Conservation (phyloP, 2,329 filamentous ascomycete genomes). For the Hypoxylon sp. region DNA sequence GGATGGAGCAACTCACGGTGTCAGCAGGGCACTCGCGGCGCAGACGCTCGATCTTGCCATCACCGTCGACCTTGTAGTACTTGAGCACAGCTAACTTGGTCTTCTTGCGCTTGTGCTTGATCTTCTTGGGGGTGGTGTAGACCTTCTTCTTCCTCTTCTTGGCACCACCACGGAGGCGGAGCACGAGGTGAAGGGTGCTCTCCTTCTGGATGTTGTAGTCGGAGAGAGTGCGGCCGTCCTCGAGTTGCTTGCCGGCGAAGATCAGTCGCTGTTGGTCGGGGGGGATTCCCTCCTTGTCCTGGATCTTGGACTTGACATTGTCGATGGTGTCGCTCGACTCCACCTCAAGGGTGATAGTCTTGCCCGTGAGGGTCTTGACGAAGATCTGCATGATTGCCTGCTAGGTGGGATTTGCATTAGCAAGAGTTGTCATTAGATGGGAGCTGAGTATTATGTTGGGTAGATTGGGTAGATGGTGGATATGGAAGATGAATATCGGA, state of each 20-base stretch:
- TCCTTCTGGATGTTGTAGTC: conserved; percentile 99
- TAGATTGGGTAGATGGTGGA: conserved; percentile 22
- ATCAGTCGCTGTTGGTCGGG: conserved; percentile 99
- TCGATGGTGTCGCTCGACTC: conserved; percentile 99
- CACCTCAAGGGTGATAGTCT: conserved; percentile 99
- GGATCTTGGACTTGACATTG: conserved; percentile 99
- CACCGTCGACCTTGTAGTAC: conserved; percentile 99
- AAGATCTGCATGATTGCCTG: conserved; percentile 83
- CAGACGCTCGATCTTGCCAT: conserved; percentile 99
- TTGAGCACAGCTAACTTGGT: conserved; percentile 99
- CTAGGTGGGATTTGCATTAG: conserved; percentile 56
- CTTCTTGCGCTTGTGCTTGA: conserved; percentile 99
- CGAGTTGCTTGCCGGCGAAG: conserved; percentile 99
- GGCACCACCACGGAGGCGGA: conserved; percentile 96
- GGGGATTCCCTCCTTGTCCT: conserved; percentile 99
- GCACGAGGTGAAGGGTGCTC: conserved; percentile 97
- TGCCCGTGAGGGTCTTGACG: conserved; percentile 94
- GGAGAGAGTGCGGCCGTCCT: conserved; percentile 97
- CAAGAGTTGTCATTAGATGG: not conserved
- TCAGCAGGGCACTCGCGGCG: conserved; percentile 96
- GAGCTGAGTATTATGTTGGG: conserved; percentile 38
- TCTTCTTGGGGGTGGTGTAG: conserved; percentile 99
- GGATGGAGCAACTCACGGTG: conserved; percentile 73
- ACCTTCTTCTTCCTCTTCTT: conserved; percentile 99
- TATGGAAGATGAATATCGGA: not conserved